Evolutionary conservation across 257 asterid genomes (phyloP), one percentile per base, ranked within the genome.

Genomic region (Plantago major): DNA sequence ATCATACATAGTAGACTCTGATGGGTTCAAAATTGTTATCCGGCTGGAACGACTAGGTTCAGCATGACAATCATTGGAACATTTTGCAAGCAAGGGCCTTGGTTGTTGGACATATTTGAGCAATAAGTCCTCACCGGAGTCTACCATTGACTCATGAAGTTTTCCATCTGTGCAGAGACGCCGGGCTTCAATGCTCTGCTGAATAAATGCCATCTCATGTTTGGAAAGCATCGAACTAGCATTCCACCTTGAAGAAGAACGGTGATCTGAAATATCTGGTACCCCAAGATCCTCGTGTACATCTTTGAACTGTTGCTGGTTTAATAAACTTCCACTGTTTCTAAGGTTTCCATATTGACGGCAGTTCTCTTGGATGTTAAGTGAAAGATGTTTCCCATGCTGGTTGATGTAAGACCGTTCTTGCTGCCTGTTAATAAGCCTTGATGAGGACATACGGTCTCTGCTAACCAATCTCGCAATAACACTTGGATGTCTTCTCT

Each of bases 241-340:
- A 33, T 67, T 74, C 88, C 85, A 74, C 70, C 68, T 72, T 52
- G 84, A 77, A 13, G 83, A 80, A 54, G 17, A 62, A 16, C 84
- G 87, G 16, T 65, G 75, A 62, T 67, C 74, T 43, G 66, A 65
- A 72, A 78, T 74, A 11, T 4, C 6, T 33, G 93, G 72, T 55
- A 84, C 73, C 74, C 78, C 88, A 64, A 75, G 64, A 70, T 86
- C 94, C 64, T 84, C 89, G 58, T 70, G 69, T 26, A 72, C 79
- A 60, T 86, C 87, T 60, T 65, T 70, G 68, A 66, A 69, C 58
- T 73, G 82, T 42, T 48, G 82, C 50, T 73, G 73, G 46, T 76
- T 74, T 64, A 53, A 54, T 57, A 76, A 71, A 68, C 66, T 71
- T 70, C 72, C 72, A 60, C 73, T 71, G 66, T 62, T 64, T 3